Percentiles rank a stretch among this genome's conserved stretches.
These are phyloP conservation scores for Curvularia verruculosa DNA, from an alignment of 2,329 filamentous ascomycete genomes.

Conservation along the genomic window DNA sequence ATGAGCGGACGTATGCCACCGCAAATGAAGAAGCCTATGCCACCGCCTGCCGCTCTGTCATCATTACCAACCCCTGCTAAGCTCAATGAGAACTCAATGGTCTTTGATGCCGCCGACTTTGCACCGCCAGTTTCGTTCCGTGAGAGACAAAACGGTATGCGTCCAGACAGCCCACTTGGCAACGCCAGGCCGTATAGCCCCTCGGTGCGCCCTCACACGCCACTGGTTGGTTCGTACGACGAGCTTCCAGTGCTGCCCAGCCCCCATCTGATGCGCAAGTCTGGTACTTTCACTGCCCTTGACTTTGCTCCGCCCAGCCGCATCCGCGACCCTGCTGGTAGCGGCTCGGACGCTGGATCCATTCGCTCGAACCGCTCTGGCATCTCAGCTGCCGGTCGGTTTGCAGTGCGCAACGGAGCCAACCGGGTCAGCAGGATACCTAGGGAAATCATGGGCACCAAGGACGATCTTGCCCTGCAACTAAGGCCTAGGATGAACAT, in stretches of 20 bases:
- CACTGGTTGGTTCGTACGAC: slow-evolving; percentile 82
- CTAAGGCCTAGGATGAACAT: slow-evolving; percentile 64
- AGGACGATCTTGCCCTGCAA: slow-evolving; percentile 67
- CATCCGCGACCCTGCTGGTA: slow-evolving; percentile 60
- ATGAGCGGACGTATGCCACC: slow-evolving; percentile 46
- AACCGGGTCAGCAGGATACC: slow-evolving; percentile 87
- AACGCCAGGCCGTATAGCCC: slow-evolving; percentile 72
- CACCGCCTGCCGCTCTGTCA: slow-evolving; percentile 74
- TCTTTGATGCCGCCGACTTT: slow-evolving; percentile 81
- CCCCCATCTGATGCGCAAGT: slow-evolving; percentile 79
- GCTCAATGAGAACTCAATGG: slow-evolving; percentile 74
- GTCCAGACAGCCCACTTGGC: slow-evolving; percentile 65
- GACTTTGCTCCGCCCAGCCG: slow-evolving; percentile 82
- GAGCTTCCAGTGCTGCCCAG: slow-evolving; percentile 85
- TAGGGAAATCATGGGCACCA: slow-evolving; percentile 79
- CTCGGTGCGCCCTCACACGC: slow-evolving; percentile 74
- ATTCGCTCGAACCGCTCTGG: slow-evolving; percentile 75
- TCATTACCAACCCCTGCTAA: slow-evolving; percentile 85
- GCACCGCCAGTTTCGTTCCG: slow-evolving; percentile 71
- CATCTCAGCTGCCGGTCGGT: slow-evolving; percentile 72
- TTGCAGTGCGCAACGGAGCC: slow-evolving; percentile 77
- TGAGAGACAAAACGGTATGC: slow-evolving; percentile 71
- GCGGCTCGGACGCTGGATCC: slow-evolving; percentile 55
- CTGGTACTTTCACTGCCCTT: slow-evolving; percentile 75
- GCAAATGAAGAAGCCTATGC: slow-evolving; percentile 63